Evolutionary conservation across 176 grass and related monocot genomes (phyloP), one percentile per base, ranked within the genome.

Genomic region (Typha latifolia): DNA sequence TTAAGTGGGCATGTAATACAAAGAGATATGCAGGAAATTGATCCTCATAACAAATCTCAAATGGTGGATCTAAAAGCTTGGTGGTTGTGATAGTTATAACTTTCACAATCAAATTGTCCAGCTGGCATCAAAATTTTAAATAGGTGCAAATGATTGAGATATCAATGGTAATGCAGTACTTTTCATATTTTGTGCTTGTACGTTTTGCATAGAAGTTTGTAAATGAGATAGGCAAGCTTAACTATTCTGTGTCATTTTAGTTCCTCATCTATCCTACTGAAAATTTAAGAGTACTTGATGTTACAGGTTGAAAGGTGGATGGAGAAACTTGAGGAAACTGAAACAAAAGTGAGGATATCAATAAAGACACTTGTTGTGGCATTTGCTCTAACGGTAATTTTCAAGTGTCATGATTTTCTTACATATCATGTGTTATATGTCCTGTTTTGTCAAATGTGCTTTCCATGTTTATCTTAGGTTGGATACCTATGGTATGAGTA

Each of bases 401-500:
- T 84, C 79, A 71, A 78, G 72, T 24, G 23, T 63, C 26, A 12
- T 19, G 22, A 31, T 15, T 27, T 20, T 51, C 27, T 63, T 64
- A 22, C 61, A 51, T 49, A 20, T 9, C n/a, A 26, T 4, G 15
- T 31, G 62, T 65, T 32, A 8, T 65, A 32, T 65, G 24, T 13
- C 31, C 31, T 64, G 16, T 49, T 49, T 10, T 61, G 16, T 67
- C 31, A 57, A 68, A 49, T 61, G 57, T 53, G 32, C 9, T 78
- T 14, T 69, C 12, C 16, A 59, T 66, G 62, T 68, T 73, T 59
- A 80, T 71, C 61, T 62, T 81, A 99, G 94, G 74, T 69, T 90
- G 94, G 94, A 52, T 99, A 85, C 71, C 77, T 93, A 67, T 99
- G 94, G 94, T 99, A 99, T 8, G 86, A 99, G 51, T 90, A 93